These are phyloP conservation scores for Phlebiopsis flavidoalba DNA, from an alignment of 768 basidiomycete species.

Conservation along the genomic window DNA sequence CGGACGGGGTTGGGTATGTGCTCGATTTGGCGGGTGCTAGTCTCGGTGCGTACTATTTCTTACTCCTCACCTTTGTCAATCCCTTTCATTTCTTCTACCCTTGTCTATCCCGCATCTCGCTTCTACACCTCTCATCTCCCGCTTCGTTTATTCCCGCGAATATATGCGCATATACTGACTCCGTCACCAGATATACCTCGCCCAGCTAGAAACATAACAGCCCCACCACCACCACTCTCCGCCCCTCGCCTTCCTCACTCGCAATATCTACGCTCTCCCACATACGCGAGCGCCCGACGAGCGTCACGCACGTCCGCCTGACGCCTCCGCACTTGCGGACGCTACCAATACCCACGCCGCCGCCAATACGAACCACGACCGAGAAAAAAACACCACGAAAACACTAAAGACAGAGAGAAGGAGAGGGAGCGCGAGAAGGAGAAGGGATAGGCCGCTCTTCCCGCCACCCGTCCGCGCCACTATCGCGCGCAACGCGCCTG, in stretches of 20 bases:
- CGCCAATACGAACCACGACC: not conserved
- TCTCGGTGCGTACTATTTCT: constrained; percentile 46
- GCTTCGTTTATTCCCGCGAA: no score
- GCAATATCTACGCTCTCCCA: constrained; percentile 15
- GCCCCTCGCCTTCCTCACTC: constrained; percentile 17
- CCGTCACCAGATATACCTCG: constrained; percentile 40
- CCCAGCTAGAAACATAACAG: constrained; percentile 28
- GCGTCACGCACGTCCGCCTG: no score
- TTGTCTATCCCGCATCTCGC: not conserved
- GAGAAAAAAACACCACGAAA: no score
- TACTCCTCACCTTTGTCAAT: not conserved
- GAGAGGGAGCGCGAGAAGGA: constrained; percentile 3
- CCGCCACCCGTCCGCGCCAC: constrained; percentile 39
- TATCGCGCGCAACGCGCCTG: constrained; percentile 64
- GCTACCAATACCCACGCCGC: no score
- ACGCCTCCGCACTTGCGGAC: no score
- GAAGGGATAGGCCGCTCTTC: constrained; percentile 35
- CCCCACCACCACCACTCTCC: constrained; percentile 25
- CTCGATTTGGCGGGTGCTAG: constrained; percentile 71
- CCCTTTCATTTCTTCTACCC: not conserved
- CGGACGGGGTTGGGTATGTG: constrained; percentile 82
- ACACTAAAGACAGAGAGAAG: not conserved
- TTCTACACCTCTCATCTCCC: no score
- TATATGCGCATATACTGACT: no score
- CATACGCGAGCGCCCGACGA: constrained; percentile 9